Conservation (phyloP, 208 protist species). For the Vickermania ingenoplastis region DNA sequence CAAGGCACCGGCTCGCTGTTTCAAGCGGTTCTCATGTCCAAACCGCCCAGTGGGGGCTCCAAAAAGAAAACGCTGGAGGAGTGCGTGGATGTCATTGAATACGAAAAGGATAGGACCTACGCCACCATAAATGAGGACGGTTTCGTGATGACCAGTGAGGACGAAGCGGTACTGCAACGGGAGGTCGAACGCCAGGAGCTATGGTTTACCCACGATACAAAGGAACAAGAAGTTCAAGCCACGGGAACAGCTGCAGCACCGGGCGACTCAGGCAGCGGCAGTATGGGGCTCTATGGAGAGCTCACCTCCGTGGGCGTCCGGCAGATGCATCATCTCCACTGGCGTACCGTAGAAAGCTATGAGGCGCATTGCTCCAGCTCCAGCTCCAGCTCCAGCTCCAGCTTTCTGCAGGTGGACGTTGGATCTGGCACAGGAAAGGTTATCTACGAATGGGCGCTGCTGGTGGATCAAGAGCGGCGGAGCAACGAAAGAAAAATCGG, state of each 20-base stretch:
- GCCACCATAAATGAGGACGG: neutral
- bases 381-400: neutral
- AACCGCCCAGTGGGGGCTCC: neutral
- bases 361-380: neutral
- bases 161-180: neutral
- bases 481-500: too few species aligned
- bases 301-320: constrained; percentile 52
- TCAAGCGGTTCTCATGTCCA: neutral
- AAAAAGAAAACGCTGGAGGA: neutral
- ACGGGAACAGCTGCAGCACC: neutral
- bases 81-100: neutral
- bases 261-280: neutral
- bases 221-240: constrained; percentile 1
- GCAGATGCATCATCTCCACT: constrained; percentile 21
- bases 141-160: neutral
- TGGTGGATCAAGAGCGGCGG: too few species aligned
- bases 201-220: neutral
- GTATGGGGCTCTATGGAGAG: constrained; percentile 56
- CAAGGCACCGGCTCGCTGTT: neutral
- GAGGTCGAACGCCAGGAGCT: neutral
- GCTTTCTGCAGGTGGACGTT: constrained; percentile 39
- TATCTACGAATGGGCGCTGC: constrained; percentile 61
- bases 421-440: constrained; percentile 63
- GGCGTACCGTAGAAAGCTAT: neutral
- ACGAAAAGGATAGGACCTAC: neutral